phyloP scores from a whole-genome alignment of 2,329 filamentous ascomycete genomes.

The Hymenoscyphus salicellus region DNA sequence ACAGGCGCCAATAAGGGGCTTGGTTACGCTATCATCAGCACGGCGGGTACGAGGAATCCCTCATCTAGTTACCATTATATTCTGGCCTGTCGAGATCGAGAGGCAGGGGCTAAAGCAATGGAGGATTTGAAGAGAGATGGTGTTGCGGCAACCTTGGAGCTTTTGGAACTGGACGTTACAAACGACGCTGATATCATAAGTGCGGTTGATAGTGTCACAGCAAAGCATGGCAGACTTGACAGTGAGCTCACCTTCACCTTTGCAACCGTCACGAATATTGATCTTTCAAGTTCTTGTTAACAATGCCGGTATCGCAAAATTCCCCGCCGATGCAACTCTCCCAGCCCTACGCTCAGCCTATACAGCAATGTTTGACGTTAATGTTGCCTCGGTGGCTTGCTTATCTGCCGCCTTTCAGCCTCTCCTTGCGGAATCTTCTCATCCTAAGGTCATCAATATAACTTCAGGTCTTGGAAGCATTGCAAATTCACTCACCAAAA shows the following conservation, averaged over 20 bases:
- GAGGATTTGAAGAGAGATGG: constrained; percentile 25
- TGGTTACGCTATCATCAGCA: constrained; percentile 36
- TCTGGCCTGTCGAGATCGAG: constrained; percentile 30
- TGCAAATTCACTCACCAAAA: not conserved
- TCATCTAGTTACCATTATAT: constrained; percentile 29
- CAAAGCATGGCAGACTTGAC: constrained; percentile 32
- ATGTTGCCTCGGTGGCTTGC: not conserved
- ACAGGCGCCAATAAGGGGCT: constrained; percentile 33
- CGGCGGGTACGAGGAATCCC: constrained; percentile 30
- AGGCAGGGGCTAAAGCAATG: constrained; percentile 33
- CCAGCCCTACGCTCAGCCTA: not conserved
- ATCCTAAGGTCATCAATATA: not conserved
- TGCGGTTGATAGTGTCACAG: constrained; percentile 23
- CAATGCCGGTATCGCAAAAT: not conserved
- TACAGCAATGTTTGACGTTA: not conserved
- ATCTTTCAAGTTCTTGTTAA: not conserved
- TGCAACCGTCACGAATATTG: not conserved
- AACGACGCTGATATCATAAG: constrained; percentile 29
- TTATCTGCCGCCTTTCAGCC: not conserved
- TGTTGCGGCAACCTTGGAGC: constrained; percentile 24
- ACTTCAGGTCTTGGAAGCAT: not conserved
- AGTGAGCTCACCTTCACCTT: constrained; percentile 16
- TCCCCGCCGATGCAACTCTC: not conserved
- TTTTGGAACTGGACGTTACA: constrained; percentile 33
- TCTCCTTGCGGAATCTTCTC: not conserved